phyloP scores from a whole-genome alignment of 352 stramenopile species.

The Phytophthora colocasiae region DNA sequence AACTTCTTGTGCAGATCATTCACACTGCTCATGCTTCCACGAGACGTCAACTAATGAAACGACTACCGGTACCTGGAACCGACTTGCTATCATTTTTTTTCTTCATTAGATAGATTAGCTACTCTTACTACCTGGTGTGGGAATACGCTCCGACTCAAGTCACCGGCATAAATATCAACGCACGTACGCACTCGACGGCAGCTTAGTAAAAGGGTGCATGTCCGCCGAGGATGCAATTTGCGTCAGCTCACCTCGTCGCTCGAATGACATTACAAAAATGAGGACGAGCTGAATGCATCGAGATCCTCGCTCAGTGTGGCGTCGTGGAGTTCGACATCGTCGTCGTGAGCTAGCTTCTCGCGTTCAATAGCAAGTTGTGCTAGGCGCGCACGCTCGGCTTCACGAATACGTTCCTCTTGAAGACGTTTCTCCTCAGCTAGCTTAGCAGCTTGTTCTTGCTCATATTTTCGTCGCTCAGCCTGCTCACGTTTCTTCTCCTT shows the following conservation, averaged over 20 bases:
- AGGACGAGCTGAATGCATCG: slow-evolving; percentile 88
- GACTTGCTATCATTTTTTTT: slow-evolving; percentile 17
- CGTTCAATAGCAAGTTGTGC: slow-evolving; percentile 63
- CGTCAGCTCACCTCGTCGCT: slow-evolving; percentile 29
- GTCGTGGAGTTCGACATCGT: slow-evolving; percentile 77
- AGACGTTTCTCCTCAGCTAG: slow-evolving; percentile 63
- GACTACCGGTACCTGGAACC: not conserved
- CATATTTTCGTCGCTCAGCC: slow-evolving; percentile 64
- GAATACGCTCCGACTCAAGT: slow-evolving; percentile 28
- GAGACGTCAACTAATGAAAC: too few species aligned
- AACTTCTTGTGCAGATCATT: slow-evolving; percentile 81
- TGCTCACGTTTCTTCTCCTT: slow-evolving; percentile 83
- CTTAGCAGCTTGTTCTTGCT: slow-evolving; percentile 53
- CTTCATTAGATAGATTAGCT: slow-evolving; percentile 42
- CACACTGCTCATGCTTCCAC: slow-evolving; percentile 10
- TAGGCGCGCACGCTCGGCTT: slow-evolving; percentile 66
- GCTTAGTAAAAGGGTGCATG: slow-evolving; percentile 35
- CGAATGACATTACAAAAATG: slow-evolving; percentile 74
- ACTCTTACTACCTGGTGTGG: slow-evolving; percentile 39
- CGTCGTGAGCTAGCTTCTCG: slow-evolving; percentile 70
- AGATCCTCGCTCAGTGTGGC: slow-evolving; percentile 80
- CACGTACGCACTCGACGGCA: slow-evolving; percentile 41
- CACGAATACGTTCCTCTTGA: slow-evolving; percentile 59
- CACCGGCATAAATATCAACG: slow-evolving; percentile 56
- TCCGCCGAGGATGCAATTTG: slow-evolving; percentile 25